Conservation (phyloP, 2,329 filamentous ascomycete genomes). For the Onygenales sp. region DNA sequence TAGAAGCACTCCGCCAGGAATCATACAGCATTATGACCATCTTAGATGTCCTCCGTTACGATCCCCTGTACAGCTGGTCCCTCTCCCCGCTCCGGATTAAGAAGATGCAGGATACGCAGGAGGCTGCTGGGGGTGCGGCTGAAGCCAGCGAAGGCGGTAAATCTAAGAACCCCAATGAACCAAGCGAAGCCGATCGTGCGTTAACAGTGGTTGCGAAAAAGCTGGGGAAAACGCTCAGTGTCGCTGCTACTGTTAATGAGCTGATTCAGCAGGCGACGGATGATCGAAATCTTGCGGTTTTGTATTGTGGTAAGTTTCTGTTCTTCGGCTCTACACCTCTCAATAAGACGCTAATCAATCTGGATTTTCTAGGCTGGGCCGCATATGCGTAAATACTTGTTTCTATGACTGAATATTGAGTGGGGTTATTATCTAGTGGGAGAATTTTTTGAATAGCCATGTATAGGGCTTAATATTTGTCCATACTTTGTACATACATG, state of each 20-base stretch:
- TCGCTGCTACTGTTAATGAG: constrained; percentile 91
- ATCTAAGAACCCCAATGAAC: constrained; percentile 43
- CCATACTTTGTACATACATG: not conserved
- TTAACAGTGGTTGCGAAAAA: constrained; percentile 94
- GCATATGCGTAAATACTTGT: constrained; percentile 33
- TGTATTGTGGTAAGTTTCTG: constrained; percentile 62
- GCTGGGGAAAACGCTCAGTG: constrained; percentile 83
- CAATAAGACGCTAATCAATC: not conserved
- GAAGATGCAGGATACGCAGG: constrained; percentile 53
- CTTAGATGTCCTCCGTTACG: constrained; percentile 93
- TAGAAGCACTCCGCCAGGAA: constrained; percentile 90
- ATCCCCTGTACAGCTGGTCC: constrained; percentile 93
- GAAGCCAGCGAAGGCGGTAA: constrained; percentile 23
- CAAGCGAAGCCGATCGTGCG: constrained; percentile 79
- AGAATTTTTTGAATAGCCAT: not conserved
- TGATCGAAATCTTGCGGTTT: constrained; percentile 78
- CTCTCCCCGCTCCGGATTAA: constrained; percentile 62
- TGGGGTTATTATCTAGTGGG: not conserved
- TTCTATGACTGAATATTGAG: not conserved
- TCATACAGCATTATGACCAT: constrained; percentile 98
- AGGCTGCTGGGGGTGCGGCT: constrained; percentile 29
- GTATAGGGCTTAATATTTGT: not conserved
- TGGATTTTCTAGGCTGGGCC: constrained; percentile 36
- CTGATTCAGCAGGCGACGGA: constrained; percentile 93
- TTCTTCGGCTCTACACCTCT: constrained; percentile 8